These are phyloP conservation scores for Pleurotus platypus DNA, from an alignment of 768 basidiomycete species.

Conservation along the genomic window DNA sequence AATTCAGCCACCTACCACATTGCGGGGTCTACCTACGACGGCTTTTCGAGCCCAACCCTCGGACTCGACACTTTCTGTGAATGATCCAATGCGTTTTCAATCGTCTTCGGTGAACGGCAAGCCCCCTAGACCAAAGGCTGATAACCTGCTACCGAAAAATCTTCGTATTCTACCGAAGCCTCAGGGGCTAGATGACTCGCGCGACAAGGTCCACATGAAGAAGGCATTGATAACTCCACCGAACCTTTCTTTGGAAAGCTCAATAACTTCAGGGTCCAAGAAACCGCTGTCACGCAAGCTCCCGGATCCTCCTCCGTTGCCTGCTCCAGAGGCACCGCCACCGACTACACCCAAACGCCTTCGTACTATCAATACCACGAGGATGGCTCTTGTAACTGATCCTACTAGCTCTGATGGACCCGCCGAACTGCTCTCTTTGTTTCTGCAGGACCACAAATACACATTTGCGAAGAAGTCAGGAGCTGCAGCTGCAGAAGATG, in stretches of 20 bases:
- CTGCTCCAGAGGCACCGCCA: conserved; percentile 16
- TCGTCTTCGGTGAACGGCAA: not conserved
- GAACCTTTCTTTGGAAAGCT: conserved; percentile 4
- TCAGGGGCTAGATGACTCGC: not conserved
- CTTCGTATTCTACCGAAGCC: not conserved
- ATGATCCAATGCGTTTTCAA: conserved; percentile 1
- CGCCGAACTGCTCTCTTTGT: conserved; percentile 49
- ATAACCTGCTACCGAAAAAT: not conserved
- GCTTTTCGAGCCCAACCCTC: not conserved
- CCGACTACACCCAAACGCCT: conserved; percentile 29
- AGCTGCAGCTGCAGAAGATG: conserved; percentile 23
- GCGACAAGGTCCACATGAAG: conserved; percentile 10
- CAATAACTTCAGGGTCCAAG: conserved; percentile 10
- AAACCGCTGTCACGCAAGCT: conserved; percentile 14
- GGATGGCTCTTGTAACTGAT: conserved; percentile 50
- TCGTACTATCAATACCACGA: conserved; percentile 48
- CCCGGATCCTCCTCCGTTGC: conserved; percentile 24
- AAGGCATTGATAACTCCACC: conserved; percentile 11
- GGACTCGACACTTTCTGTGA: not conserved
- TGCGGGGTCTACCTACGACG: not conserved
- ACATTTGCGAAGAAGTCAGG: conserved; percentile 19
- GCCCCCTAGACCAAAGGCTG: not conserved
- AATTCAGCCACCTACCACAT: not conserved
- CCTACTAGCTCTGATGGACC: conserved; percentile 45
- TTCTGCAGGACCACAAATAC: conserved; percentile 45